phyloP scores from a whole-genome alignment of 371 early-diverging fungal species.

The Zychaea mexicana region DNA sequence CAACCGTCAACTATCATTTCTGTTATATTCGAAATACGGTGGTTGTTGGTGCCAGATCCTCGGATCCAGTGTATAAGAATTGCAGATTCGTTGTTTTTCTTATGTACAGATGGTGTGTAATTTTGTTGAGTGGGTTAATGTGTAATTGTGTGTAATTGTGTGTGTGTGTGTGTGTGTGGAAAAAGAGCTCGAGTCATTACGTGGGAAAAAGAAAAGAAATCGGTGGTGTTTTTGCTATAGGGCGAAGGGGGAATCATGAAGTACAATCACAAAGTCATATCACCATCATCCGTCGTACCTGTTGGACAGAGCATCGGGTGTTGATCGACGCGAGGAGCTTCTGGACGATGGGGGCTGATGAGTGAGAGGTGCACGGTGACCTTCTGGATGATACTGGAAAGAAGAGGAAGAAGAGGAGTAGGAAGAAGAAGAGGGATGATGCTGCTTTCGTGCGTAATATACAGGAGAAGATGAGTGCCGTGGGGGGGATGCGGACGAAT shows the following conservation, averaged over 20 bases:
- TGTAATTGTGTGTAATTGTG: not conserved
- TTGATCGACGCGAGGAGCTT: not conserved
- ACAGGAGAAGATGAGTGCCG: not conserved
- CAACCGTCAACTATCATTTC: no score
- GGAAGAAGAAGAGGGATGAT: not conserved
- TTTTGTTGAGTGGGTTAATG: no score
- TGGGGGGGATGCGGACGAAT: not conserved
- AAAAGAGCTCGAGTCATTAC: not conserved
- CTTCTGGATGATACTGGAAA: not conserved
- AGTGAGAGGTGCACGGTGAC: not conserved
- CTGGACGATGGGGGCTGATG: not conserved
- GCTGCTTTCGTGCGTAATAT: slow-evolving; percentile 1
- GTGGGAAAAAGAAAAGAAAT: not conserved
- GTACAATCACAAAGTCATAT: no score
- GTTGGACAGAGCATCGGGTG: not conserved
- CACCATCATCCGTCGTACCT: no score
- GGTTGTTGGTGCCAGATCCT: no score
- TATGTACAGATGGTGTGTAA: no score
- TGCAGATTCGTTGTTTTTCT: no score
- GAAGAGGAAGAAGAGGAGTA: not conserved
- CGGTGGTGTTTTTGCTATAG: no score
- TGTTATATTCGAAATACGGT: no score
- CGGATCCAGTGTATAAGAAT: no score
- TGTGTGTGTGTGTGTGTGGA: not conserved
- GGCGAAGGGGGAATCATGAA: not conserved